Evolutionary conservation across 225 moss, liverwort and hornwort genomes (phyloP).

Genomic region (Pleurozium schreberi): DNA sequence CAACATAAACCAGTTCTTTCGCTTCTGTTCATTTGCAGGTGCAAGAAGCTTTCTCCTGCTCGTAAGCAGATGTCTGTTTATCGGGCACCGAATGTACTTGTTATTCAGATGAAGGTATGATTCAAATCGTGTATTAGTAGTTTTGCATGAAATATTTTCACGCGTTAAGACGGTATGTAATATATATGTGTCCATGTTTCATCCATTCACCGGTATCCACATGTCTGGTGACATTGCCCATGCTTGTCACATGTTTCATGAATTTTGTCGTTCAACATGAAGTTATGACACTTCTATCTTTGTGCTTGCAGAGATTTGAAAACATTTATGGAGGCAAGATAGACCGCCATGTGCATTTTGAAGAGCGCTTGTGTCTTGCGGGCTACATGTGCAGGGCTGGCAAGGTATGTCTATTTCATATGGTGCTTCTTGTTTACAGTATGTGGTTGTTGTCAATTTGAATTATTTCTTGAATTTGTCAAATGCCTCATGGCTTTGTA

Average conservation of each 20-base stretch:
- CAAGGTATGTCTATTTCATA: slow-evolving; percentile 31
- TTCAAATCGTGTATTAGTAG: not conserved
- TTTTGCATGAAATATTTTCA: not conserved
- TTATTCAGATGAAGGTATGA: slow-evolving; percentile 67
- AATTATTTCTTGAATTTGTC: not conserved
- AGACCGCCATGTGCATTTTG: slow-evolving; percentile 66
- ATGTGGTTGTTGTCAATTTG: not conserved
- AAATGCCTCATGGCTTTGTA: not conserved
- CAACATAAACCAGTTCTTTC: not conserved
- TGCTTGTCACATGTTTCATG: not conserved
- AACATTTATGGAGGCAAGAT: slow-evolving; percentile 80
- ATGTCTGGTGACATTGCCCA: not conserved
- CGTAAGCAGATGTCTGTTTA: slow-evolving; percentile 71
- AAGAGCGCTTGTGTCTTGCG: slow-evolving; percentile 58
- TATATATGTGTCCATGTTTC: not conserved
- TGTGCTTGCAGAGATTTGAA: slow-evolving; percentile 61
- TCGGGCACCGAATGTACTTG: slow-evolving; percentile 65
- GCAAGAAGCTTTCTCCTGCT: slow-evolving; percentile 63
- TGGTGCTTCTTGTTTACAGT: not conserved
- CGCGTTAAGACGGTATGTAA: not conserved
- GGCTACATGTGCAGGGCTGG: slow-evolving; percentile 71
- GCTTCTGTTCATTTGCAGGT: slow-evolving; percentile 19
- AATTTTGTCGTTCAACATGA: not conserved
- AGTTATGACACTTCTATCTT: not conserved
- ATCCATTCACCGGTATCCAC: not conserved